Evolutionary conservation across 208 protist species (phyloP).

Genomic region (Trypanosomatidae sp.): DNA sequence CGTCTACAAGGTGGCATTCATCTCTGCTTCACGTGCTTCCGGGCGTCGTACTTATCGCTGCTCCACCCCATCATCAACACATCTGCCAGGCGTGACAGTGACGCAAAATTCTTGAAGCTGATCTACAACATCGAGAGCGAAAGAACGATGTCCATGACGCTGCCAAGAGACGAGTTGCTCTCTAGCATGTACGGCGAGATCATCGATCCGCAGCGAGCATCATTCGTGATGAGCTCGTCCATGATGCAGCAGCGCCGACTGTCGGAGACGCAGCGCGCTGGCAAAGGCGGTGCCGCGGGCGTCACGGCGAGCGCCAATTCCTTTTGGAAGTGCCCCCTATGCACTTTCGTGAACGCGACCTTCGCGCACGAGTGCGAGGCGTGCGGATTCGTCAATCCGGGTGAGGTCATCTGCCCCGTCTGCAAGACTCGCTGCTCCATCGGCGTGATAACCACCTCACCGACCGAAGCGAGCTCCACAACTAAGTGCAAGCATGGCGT

Average conservation of each 20-base stretch:
- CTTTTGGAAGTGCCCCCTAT: conserved; percentile 54
- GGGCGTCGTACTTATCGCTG: conserved; percentile 42
- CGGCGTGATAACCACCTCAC: conserved; percentile 3
- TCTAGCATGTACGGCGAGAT: conserved; percentile 32
- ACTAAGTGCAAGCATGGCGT: conserved; percentile 40
- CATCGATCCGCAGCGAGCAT: conserved; percentile 36
- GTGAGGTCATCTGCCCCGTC: conserved; percentile 36
- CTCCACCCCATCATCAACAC: conserved; percentile 62
- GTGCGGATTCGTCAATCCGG: conserved; percentile 37
- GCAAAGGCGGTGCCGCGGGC: not conserved
- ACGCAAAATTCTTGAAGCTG: conserved; percentile 40
- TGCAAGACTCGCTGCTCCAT: conserved; percentile 28
- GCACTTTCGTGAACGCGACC: conserved; percentile 50
- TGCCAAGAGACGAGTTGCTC: conserved; percentile 16
- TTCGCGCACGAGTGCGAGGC: conserved; percentile 32
- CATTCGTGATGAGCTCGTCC: conserved; percentile 45
- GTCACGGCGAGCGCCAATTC: conserved; percentile 3
- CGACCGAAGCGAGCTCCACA: not conserved
- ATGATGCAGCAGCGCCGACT: conserved; percentile 28
- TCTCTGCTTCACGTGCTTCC: conserved; percentile 78
- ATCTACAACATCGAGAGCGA: conserved; percentile 41
- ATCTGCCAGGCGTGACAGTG: conserved; percentile 37
- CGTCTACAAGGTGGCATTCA: conserved; percentile 34
- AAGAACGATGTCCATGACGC: conserved; percentile 5
- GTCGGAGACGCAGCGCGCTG: conserved; percentile 1